Evolutionary conservation across 2,329 filamentous ascomycete genomes (phyloP), one percentile per base, ranked within the genome.

Genomic region (Phoma sp.): DNA sequence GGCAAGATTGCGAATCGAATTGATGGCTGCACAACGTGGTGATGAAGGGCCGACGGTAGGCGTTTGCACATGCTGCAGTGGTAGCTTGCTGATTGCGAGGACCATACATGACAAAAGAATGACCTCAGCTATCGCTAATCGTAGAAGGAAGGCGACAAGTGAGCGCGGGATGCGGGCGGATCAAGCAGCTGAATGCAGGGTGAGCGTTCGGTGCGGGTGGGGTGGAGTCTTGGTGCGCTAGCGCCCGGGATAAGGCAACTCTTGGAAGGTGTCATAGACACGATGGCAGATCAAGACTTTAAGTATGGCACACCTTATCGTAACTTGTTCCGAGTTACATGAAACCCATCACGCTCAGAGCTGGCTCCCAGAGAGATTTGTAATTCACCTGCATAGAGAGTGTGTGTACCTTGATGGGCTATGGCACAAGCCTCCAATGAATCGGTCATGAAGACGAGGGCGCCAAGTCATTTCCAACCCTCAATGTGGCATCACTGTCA

Each of bases 161-260:
- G 37, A 50, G 30, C 23, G 52, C 40, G 32, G 32, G 23, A 38
- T 45, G 6, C 25, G 41, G 40, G 24, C 45, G 18, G 30, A 23
- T 42, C 24, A 13, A 27, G 45, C 30, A 41, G 37, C 14, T 35
- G 23, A 13, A 50, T 47, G 46, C 52, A 55, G 52, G 46, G 52
- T 35, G n/a, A 33, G 25, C 32, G 52, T 37, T 45, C 29, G 30
- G 40, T 30, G 40, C 51, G 45, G 51, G 35, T 35, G 23, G n/a
- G 39, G 52, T 49, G 52, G 44, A 36, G 43, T 22, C 9, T 14
- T 7, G 29, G 7, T 39, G 48, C 48, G 24, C 23, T 54, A 49
- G 52, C 18, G 45, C 35, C 10, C 46, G 36, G 30, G 30, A 46
- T 30, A 33, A 50, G 52, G 51, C 18, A 43, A 48, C 6, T 29